These are phyloP conservation scores for Cryoendolithus antarcticus DNA, from an alignment of 2,329 filamentous ascomycete species.

Conservation along the genomic window DNA sequence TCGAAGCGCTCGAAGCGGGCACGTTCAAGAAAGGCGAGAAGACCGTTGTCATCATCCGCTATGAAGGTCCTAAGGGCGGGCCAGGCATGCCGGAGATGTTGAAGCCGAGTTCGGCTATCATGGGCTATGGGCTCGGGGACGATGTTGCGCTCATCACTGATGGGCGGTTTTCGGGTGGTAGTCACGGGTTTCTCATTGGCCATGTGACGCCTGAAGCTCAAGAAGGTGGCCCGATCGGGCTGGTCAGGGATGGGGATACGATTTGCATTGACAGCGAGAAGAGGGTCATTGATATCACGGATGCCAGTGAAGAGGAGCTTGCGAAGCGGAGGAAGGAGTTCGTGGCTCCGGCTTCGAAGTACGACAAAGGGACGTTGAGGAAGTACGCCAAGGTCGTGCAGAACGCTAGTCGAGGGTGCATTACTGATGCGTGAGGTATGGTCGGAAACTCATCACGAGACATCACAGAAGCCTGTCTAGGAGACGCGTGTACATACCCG, in stretches of 20 bases:
- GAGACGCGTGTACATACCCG: no score
- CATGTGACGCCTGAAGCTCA: slow-evolving; percentile 82
- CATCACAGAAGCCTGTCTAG: no score
- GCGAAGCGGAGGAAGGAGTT: slow-evolving; percentile 39
- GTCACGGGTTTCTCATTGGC: slow-evolving; percentile 76
- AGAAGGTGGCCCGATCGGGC: slow-evolving; percentile 71
- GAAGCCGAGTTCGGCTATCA: slow-evolving; percentile 59
- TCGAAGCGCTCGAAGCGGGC: slow-evolving; percentile 51
- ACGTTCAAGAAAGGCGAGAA: slow-evolving; percentile 66
- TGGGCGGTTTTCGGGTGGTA: slow-evolving; percentile 66
- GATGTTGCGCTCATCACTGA: slow-evolving; percentile 66
- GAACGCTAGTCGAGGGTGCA: slow-evolving; percentile 47
- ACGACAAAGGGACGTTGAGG: slow-evolving; percentile 45
- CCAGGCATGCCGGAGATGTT: slow-evolving; percentile 68
- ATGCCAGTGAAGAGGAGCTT: slow-evolving; percentile 53
- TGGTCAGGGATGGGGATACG: slow-evolving; percentile 68
- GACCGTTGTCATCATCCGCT: slow-evolving; percentile 63
- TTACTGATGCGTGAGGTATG: slow-evolving; percentile 36
- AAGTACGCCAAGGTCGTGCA: slow-evolving; percentile 46
- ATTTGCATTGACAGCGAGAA: slow-evolving; percentile 75
- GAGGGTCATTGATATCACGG: slow-evolving; percentile 48
- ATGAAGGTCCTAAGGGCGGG: slow-evolving; percentile 61
- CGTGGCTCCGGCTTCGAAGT: slow-evolving; percentile 43
- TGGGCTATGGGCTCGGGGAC: slow-evolving; percentile 60
- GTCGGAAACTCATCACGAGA: no score